These are phyloP conservation scores for Eucalyptus erythrocorys DNA, from an alignment of 345 rosid genomes.

Conservation along the genomic window DNA sequence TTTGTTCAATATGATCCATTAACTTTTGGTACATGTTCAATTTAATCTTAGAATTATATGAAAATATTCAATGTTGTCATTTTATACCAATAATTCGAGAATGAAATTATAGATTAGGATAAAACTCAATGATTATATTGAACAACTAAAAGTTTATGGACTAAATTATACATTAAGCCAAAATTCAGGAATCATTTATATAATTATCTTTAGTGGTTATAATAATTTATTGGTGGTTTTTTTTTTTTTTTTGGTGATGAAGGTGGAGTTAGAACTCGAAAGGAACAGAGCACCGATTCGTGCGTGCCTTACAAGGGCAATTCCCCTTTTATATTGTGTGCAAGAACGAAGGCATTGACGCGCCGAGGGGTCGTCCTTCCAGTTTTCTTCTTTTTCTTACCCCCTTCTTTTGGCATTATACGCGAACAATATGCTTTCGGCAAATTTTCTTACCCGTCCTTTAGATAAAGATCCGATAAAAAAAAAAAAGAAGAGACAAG, in stretches of 20 bases:
- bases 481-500: not conserved
- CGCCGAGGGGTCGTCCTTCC: not conserved
- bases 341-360: not conserved
- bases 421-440: not conserved
- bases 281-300: not conserved
- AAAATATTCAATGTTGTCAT: too few relatives aligned
- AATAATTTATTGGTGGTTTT: not conserved
- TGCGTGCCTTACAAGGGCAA: not conserved
- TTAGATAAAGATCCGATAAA: not conserved
- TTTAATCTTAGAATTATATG: rapidly evolving
- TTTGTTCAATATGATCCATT: rapidly evolving
- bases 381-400: not conserved
- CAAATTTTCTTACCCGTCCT: not conserved
- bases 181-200: rapidly evolving
- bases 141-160: not conserved
- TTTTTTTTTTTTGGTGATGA: not conserved
- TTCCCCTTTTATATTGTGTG: not conserved
- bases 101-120: too few relatives aligned
- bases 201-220: not conserved
- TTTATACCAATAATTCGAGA: too few relatives aligned
- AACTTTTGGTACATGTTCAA: rapidly evolving
- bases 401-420: not conserved
- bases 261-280: not conserved
- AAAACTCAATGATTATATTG: too few relatives aligned
- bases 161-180: rapidly evolving